Evolutionary conservation across 306 rosid genomes (phyloP).

Genomic region (Prunus mira): DNA sequence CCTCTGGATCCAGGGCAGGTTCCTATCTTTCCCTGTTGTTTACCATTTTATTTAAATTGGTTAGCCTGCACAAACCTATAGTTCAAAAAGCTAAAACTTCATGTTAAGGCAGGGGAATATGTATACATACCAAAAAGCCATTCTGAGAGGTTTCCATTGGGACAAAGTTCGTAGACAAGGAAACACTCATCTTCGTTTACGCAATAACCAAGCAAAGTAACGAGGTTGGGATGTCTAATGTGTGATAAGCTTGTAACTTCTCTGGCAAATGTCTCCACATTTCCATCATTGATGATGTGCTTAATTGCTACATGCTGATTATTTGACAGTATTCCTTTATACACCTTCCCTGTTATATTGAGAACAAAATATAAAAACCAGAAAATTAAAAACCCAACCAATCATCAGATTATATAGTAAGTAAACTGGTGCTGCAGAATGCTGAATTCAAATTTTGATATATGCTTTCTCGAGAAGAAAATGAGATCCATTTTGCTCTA

Average conservation of each 20-base stretch:
- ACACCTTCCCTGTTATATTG: conserved; percentile 49
- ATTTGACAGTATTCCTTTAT: conserved; percentile 47
- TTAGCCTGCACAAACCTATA: not conserved
- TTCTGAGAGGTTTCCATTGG: conserved; percentile 61
- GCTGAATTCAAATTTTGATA: not conserved
- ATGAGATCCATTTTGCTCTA: no score
- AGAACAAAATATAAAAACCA: not conserved
- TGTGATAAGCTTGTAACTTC: conserved; percentile 58
- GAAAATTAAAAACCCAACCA: not conserved
- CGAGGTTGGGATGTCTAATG: conserved; percentile 58
- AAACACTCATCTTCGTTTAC: conserved; percentile 49
- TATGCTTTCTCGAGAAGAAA: not conserved
- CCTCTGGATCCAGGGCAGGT: conserved; percentile 62
- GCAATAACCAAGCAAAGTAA: conserved; percentile 48
- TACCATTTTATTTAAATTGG: not conserved
- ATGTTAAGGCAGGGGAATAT: not conserved
- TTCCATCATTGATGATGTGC: conserved; percentile 44
- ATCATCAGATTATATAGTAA: not conserved
- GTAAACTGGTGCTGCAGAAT: not conserved
- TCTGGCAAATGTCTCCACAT: conserved; percentile 54
- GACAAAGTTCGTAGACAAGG: conserved; percentile 67
- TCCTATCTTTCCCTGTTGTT: conserved; percentile 42
- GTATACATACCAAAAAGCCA: conserved; percentile 56
- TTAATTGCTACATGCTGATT: conserved; percentile 50
- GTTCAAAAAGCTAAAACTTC: not conserved